Evolutionary conservation across 164 flowering plant species (phyloP).

Genomic region (Magnolia officinalis): DNA sequence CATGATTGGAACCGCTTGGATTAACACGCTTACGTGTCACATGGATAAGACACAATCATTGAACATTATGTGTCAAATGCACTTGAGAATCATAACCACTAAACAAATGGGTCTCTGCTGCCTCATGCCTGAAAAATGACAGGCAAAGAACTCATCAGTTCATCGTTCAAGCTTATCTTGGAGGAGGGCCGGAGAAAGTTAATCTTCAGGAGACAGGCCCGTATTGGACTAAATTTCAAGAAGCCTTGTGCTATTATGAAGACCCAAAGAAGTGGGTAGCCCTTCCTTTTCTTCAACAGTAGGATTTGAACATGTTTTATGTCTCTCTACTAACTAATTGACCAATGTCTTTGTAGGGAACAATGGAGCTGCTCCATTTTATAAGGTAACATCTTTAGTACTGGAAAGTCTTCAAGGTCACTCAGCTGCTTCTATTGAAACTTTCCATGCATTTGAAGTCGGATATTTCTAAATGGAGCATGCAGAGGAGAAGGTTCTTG

Average conservation of each 20-base stretch:
- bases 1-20: background rate
- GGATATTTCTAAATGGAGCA: no score
- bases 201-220: conserved; percentile 58
- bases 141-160: conserved; percentile 74
- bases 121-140: conserved; percentile 8
- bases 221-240: conserved; percentile 64
- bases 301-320: background rate
- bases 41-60: background rate
- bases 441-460: background rate
- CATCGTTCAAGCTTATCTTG: conserved; percentile 75
- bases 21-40: background rate
- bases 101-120: background rate
- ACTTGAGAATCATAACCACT: background rate
- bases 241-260: conserved; percentile 51
- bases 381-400: conserved; percentile 10
- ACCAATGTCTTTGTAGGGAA: conserved; percentile 24
- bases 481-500: no score
- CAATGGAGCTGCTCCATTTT: conserved; percentile 52
- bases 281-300: background rate
- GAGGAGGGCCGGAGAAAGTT: conserved; percentile 71
- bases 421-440: background rate
- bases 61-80: background rate
- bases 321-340: conserved; percentile 2
- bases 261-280: conserved; percentile 38
- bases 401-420: conserved; percentile 5